Percentiles rank a stretch among this genome's conserved stretches.
These are phyloP conservation scores for Toxoplasma gondii DNA, from an alignment of 169 alveolate species.

Conservation along the genomic window DNA sequence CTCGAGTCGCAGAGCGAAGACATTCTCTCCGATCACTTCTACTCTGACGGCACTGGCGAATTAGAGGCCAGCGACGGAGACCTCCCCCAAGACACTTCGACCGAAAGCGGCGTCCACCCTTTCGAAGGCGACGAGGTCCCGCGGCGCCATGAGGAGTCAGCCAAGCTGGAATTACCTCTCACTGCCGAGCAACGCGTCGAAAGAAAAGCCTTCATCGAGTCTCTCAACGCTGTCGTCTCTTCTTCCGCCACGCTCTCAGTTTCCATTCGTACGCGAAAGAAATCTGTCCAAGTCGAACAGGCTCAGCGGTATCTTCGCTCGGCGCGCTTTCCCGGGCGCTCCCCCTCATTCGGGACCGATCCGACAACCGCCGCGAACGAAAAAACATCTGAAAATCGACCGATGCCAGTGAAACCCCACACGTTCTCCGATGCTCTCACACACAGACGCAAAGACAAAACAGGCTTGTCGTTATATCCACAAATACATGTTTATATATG, in stretches of 20 bases:
- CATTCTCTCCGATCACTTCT: too few species aligned
- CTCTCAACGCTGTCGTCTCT: background rate
- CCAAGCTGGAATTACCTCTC: background rate
- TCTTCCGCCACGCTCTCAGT: background rate
- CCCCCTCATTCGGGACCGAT: too few species aligned
- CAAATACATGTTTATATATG: too few species aligned
- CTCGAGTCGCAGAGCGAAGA: background rate
- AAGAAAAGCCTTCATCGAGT: background rate
- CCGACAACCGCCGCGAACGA: too few species aligned
- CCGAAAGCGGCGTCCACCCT: background rate
- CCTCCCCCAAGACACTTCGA: background rate
- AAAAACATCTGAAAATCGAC: too few species aligned
- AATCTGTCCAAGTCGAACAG: too few species aligned
- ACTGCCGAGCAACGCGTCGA: background rate
- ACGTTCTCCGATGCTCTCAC: too few species aligned
- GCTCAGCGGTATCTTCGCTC: too few species aligned
- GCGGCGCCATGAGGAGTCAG: background rate
- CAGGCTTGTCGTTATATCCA: too few species aligned
- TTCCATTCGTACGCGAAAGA: background rate
- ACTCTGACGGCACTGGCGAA: background rate
- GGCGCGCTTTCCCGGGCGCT: too few species aligned
- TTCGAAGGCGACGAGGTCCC: background rate
- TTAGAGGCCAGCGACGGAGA: background rate
- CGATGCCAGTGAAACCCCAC: too few species aligned
- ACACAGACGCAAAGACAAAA: too few species aligned